These are phyloP conservation scores for Haplographium delicatum DNA, from an alignment of 495 filamentous ascomycete species.

Conservation along the genomic window DNA sequence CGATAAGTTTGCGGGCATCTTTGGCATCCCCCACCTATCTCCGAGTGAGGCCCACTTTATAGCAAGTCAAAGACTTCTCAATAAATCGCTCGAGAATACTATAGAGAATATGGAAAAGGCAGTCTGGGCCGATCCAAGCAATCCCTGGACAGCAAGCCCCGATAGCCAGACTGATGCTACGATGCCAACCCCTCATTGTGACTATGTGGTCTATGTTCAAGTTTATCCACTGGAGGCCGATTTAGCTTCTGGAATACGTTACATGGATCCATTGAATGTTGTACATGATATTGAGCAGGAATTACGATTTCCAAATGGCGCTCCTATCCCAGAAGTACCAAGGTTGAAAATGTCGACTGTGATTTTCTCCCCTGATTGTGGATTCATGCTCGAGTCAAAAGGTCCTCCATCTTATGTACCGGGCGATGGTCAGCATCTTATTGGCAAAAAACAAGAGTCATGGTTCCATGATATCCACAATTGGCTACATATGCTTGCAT, in stretches of 20 bases:
- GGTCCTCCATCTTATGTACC: constrained; percentile 67
- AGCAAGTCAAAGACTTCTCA: constrained; percentile 60
- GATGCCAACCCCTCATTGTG: constrained; percentile 68
- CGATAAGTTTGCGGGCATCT: constrained; percentile 87
- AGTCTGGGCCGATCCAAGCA: constrained; percentile 36
- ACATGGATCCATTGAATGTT: constrained; percentile 29
- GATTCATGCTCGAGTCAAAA: constrained; percentile 84
- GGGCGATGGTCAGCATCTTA: constrained; percentile 59
- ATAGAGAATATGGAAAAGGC: constrained; percentile 55
- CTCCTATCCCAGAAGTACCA: constrained; percentile 61
- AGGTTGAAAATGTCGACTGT: constrained; percentile 75
- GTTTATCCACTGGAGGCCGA: constrained; percentile 56
- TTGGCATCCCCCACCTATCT: constrained; percentile 78
- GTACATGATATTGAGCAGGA: constrained; percentile 76
- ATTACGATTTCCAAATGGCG: constrained; percentile 77
- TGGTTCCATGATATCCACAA: constrained; percentile 60
- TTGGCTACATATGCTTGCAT: constrained; percentile 61
- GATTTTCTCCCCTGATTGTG: constrained; percentile 91
- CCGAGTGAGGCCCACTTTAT: constrained; percentile 61
- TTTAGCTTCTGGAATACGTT: constrained; percentile 30
- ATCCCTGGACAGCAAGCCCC: constrained; percentile 48
- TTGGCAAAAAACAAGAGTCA: constrained; percentile 74
- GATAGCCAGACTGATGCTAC: constrained; percentile 52
- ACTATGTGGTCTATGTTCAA: constrained; percentile 84
- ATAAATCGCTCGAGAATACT: constrained; percentile 61